phyloP scores from a whole-genome alignment of 306 rosid genomes.

The Erythrophleum fordii region DNA sequence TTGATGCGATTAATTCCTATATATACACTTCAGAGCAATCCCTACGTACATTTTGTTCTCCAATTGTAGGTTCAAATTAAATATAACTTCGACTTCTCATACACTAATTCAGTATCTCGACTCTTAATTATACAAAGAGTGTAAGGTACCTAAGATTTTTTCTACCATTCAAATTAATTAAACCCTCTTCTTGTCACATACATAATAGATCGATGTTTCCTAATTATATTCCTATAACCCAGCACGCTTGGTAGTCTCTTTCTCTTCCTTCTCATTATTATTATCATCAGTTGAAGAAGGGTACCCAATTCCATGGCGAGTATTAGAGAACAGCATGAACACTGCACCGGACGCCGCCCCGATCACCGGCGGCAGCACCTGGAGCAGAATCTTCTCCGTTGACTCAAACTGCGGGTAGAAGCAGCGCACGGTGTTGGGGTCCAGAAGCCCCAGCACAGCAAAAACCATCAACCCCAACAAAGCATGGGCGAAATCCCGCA shows the following conservation, averaged over 20 bases:
- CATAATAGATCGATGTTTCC: background rate
- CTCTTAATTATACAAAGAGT: background rate
- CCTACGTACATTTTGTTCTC: background rate
- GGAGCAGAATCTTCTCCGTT: slow-evolving; percentile 49
- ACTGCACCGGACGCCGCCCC: slow-evolving; percentile 57
- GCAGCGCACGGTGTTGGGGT: slow-evolving; percentile 64
- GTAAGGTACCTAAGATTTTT: too few species aligned
- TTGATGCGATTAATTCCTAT: too few species aligned
- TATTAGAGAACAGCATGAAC: slow-evolving; percentile 61
- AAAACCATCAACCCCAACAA: slow-evolving; percentile 54
- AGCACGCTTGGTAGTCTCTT: background rate
- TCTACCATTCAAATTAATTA: too few species aligned
- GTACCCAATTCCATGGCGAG: slow-evolving; percentile 85
- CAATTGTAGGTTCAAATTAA: background rate
- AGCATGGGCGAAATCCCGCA: slow-evolving; percentile 78
- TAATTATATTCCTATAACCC: background rate
- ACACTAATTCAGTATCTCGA: background rate
- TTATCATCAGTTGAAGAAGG: slow-evolving; percentile 36
- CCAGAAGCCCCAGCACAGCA: slow-evolving; percentile 58
- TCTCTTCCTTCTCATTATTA: background rate
- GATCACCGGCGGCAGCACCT: slow-evolving; percentile 60
- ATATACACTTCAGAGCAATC: too few species aligned
- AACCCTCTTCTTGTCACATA: too few species aligned
- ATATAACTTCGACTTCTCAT: background rate
- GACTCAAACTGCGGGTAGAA: slow-evolving; percentile 62